Percentiles rank a stretch among this genome's conserved stretches.
These are phyloP conservation scores for Mitosporidium daphniae DNA, from an alignment of 371 early-diverging fungal species.

Conservation along the genomic window DNA sequence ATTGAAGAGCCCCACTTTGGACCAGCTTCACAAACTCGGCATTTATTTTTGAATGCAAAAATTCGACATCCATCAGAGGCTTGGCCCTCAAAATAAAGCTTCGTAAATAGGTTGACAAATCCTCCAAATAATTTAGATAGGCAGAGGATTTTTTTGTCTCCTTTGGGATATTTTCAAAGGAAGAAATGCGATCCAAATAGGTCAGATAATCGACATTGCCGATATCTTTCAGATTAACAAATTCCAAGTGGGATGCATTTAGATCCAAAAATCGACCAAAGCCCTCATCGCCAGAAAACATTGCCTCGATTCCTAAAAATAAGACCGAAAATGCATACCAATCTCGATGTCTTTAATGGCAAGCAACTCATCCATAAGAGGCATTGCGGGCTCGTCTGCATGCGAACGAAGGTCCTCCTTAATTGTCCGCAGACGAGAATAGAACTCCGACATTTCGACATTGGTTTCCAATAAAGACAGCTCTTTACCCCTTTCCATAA, in stretches of 20 bases:
- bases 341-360: too few relatives aligned
- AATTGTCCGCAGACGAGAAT: too few relatives aligned
- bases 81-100: slow-evolving; percentile 27
- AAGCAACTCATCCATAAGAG: too few relatives aligned
- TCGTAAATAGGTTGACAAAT: slow-evolving; percentile 22
- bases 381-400: too few relatives aligned
- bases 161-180: slow-evolving; percentile 18
- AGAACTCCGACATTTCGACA: too few relatives aligned
- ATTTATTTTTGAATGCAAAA: slow-evolving; percentile 13
- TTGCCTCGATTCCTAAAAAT: slow-evolving; percentile 31
- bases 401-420: too few relatives aligned
- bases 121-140: slow-evolving; percentile 23
- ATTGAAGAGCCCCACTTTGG: background rate
- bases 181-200: slow-evolving; percentile 25
- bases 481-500: too few relatives aligned
- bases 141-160: slow-evolving; percentile 15
- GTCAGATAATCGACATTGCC: slow-evolving; percentile 29
- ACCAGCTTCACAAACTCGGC: slow-evolving; percentile 17
- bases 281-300: slow-evolving; percentile 63
- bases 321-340: too few relatives aligned
- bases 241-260: slow-evolving; percentile 24
- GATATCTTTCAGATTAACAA: slow-evolving; percentile 33
- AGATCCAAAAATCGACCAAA: slow-evolving; percentile 51
- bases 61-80: slow-evolving; percentile 28
- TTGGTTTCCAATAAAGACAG: too few relatives aligned